Evolutionary conservation across 768 basidiomycete species (phyloP), one percentile per base, ranked within the genome.

Genomic region (Russula brevipes): DNA sequence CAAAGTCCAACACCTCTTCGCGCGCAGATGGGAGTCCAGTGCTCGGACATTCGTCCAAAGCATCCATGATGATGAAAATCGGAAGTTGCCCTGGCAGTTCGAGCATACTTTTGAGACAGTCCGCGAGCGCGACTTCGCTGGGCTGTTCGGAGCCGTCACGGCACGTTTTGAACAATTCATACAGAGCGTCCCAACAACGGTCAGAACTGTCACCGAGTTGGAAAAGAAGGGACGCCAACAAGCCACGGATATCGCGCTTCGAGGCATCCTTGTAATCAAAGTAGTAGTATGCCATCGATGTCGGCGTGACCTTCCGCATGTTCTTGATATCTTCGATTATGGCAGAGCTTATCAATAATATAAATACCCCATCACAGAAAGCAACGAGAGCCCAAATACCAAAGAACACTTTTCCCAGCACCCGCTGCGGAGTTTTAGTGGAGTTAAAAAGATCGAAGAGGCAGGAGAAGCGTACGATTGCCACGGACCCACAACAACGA

Each of bases 241-340:
- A 14, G 7, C 60, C 60, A 5, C 19, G 54, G 38, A 50, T 5
- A 12, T 51, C 19, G 16, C 33, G 39, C 31, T 59, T 50, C 1
- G 39, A 59, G 6, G 38, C 10, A 50, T 50, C 47, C 7, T 59
- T 59, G 10, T 33, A 59, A 31, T 59, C 57, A 31, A 59, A 59
- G 9, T 59, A 58, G 30, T 50, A 33, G 7, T 58, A 50, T 4
- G 54, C 31, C 10, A 55, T 33, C 54, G 33, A 33, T 4, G 10
- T 10, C 8, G 54, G 19, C 7, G 6, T 11, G n/a, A 11, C 9
- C 5, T 19, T 54, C 9, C 8, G 24, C 19, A 47, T 47, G 2
- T 8, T n/a, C 17, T 53, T 46, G 51, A 61, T 47, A 30, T 39
- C 54, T 11, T 44, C 54, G 41, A 59, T 59, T 6, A 52, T 44